Evolutionary conservation across 768 basidiomycete genomes (phyloP).

Genomic region (Tulasnella sp.): DNA sequence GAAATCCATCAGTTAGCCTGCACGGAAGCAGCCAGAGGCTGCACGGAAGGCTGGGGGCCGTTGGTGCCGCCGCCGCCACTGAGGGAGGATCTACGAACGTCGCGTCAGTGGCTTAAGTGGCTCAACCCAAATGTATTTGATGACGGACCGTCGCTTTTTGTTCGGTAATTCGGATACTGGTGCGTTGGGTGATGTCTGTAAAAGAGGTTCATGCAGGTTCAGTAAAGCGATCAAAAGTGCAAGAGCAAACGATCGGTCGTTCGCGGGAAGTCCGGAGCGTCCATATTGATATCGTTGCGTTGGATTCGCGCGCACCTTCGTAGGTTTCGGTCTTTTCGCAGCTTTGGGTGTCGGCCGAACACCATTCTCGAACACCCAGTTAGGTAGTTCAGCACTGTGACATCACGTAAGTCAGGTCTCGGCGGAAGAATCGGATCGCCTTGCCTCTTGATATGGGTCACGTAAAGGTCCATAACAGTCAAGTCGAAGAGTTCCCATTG

Average conservation of each 20-base stretch:
- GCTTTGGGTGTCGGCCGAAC: slow-evolving; percentile 60
- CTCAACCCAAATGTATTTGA: neutral
- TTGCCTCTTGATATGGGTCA: slow-evolving; percentile 86
- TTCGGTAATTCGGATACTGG: slow-evolving; percentile 60
- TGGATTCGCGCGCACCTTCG: slow-evolving; percentile 34
- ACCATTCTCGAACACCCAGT: slow-evolving; percentile 69
- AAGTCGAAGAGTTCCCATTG: slow-evolving; percentile 93
- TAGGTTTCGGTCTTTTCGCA: slow-evolving; percentile 60
- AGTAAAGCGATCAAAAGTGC: neutral
- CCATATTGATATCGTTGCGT: neutral
- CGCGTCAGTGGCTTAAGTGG: neutral
- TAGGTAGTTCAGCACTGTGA: slow-evolving; percentile 57
- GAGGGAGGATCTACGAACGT: neutral
- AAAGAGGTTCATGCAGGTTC: neutral
- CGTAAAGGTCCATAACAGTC: slow-evolving; percentile 82
- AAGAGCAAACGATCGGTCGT: neutral
- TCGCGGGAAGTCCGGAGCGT: neutral
- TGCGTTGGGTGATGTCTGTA: slow-evolving; percentile 27
- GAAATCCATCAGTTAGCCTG: neutral
- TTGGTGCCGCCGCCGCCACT: too few species aligned
- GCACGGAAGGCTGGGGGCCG: neutral
- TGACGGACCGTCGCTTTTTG: slow-evolving; percentile 63
- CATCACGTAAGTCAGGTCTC: neutral
- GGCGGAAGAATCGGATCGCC: slow-evolving; percentile 19
- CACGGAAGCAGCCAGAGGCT: neutral